Conservation (phyloP, 1,284 basidiomycete genomes). For the Tetrapyrgos nigripes region DNA sequence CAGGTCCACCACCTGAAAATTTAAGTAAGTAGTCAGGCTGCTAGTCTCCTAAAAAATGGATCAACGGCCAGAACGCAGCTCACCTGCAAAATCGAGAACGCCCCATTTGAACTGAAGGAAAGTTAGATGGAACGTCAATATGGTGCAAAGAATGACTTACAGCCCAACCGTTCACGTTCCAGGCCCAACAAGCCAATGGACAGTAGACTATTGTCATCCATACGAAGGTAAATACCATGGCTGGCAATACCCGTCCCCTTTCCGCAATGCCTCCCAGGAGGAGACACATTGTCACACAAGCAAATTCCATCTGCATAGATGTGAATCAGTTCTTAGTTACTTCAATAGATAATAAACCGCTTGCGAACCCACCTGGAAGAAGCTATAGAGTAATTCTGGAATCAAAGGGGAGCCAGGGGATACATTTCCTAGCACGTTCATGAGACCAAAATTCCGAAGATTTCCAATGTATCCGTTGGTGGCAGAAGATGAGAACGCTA, state of each 20-base stretch:
- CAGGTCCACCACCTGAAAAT: conserved; percentile 83
- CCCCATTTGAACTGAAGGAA: conserved; percentile 80
- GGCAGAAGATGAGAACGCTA: conserved; percentile 81
- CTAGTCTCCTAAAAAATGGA: not conserved
- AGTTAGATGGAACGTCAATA: not conserved
- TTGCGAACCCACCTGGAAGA: conserved; percentile 64
- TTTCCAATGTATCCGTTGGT: conserved; percentile 84
- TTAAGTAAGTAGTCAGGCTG: too few species aligned
- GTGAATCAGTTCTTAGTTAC: too few species aligned
- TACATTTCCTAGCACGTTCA: conserved; percentile 76
- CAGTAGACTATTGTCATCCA: conserved; percentile 90
- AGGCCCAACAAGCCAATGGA: conserved; percentile 76
- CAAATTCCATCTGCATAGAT: conserved; percentile 72
- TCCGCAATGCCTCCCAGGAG: conserved; percentile 82
- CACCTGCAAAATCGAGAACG: conserved; percentile 85
- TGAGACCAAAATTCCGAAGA: conserved; percentile 72
- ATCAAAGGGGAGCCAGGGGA: conserved; percentile 79
- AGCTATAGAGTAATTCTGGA: conserved; percentile 79
- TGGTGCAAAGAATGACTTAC: not conserved
- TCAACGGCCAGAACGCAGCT: conserved; percentile 11
- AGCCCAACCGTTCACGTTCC: conserved; percentile 55
- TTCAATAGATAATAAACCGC: too few species aligned
- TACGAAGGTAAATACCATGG: conserved; percentile 87
- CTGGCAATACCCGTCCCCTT: conserved; percentile 80
- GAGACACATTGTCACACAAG: conserved; percentile 78